phyloP scores from a whole-genome alignment of 2,329 filamentous ascomycete genomes.

The Cladophialophora exuberans region DNA sequence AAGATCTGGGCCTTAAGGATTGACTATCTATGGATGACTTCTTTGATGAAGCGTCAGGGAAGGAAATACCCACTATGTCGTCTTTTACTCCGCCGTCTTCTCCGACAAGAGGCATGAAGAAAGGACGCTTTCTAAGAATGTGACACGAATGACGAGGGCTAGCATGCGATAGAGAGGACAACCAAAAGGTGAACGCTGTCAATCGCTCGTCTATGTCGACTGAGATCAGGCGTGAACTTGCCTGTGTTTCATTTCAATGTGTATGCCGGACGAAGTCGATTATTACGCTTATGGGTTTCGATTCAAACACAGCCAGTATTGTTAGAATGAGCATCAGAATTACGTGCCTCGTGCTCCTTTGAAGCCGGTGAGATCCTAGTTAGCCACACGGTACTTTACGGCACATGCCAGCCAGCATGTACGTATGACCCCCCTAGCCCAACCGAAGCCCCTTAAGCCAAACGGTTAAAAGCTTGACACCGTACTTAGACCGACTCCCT shows the following conservation, averaged over 20 bases:
- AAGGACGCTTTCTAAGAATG: slow-evolving; percentile 1
- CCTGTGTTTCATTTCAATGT: too few relatives aligned
- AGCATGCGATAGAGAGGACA: neutral
- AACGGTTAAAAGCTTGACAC: too few relatives aligned
- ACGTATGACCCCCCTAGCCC: too few relatives aligned
- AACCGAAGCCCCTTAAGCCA: too few relatives aligned
- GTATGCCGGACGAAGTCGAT: too few relatives aligned
- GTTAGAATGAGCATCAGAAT: too few relatives aligned
- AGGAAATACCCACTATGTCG: slow-evolving; percentile 19
- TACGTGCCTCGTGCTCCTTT: too few relatives aligned
- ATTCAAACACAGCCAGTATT: neutral
- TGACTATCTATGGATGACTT: slow-evolving; percentile 31
- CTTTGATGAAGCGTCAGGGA: slow-evolving; percentile 21
- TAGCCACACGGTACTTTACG: too few relatives aligned
- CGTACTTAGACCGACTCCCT: too few relatives aligned
- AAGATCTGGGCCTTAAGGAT: slow-evolving; percentile 36
- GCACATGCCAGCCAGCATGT: too few relatives aligned
- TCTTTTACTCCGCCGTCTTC: slow-evolving; percentile 20
- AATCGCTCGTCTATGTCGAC: neutral
- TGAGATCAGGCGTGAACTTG: too few relatives aligned
- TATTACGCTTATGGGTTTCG: neutral
- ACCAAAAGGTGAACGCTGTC: neutral
- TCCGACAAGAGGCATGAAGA: slow-evolving; percentile 14
- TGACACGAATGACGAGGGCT: neutral
- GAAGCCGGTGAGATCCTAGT: too few relatives aligned